phyloP scores from a whole-genome alignment of 805 yeast genomes.

The Saccharomyces eubayanus region DNA sequence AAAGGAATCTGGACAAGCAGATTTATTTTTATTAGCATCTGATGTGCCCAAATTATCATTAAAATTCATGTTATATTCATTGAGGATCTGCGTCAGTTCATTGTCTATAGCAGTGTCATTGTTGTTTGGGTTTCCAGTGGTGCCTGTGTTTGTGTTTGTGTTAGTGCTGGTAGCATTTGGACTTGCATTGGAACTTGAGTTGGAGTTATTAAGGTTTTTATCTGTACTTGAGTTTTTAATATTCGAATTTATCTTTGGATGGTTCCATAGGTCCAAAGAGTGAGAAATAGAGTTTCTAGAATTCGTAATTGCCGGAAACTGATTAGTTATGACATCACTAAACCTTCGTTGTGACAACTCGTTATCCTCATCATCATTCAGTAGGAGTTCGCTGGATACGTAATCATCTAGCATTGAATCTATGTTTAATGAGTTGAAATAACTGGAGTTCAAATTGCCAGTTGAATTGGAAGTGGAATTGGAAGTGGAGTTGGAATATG shows the following conservation, averaged over 20 bases:
- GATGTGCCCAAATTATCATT: neutral
- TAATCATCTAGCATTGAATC: constrained; percentile 13
- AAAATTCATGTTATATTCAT: constrained; percentile 21
- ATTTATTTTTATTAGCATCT: neutral
- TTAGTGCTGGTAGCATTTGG: neutral
- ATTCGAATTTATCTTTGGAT: constrained; percentile 4
- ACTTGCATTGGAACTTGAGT: neutral
- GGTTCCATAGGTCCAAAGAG: constrained; percentile 24
- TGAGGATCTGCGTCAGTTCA: constrained; percentile 18
- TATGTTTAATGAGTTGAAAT: neutral
- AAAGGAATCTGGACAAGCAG: neutral
- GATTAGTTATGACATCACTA: constrained; percentile 15
- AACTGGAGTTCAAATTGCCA: neutral
- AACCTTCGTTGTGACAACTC: constrained; percentile 13
- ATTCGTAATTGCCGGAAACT: constrained; percentile 9
- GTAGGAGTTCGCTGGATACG: constrained; percentile 9
- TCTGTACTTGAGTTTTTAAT: neutral
- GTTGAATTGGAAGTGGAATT: neutral
- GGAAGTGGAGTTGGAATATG: neutral
- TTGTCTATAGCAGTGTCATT: constrained; percentile 13
- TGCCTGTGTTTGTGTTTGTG: constrained; percentile 1
- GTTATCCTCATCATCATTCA: constrained; percentile 3
- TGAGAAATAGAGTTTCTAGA: constrained; percentile 26
- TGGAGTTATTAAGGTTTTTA: neutral
- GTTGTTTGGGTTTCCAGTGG: neutral